These are phyloP conservation scores for Saccharomyces hybrid DNA, from an alignment of 1,139 yeast species.

Conservation along the genomic window DNA sequence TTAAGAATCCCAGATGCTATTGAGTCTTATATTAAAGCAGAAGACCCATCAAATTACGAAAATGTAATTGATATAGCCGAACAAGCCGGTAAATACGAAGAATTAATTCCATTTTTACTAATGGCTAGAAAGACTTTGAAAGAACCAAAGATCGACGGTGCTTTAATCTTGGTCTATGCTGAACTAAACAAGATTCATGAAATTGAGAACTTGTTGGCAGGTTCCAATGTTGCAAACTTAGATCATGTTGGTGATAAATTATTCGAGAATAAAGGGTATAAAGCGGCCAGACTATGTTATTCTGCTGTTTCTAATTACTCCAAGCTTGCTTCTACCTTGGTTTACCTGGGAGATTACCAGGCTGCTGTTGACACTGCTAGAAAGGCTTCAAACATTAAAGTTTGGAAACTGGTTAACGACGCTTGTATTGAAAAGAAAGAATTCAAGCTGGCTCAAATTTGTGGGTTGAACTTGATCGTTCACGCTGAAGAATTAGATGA, in stretches of 20 bases:
- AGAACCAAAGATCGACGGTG: conserved; percentile 90
- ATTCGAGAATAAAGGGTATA: conserved; percentile 73
- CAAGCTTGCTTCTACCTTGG: conserved; percentile 90
- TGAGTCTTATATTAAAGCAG: conserved; percentile 79
- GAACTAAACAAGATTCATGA: conserved; percentile 67
- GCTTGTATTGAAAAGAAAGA: conserved; percentile 95
- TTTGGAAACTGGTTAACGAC: conserved; percentile 96
- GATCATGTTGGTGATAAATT: conserved; percentile 89
- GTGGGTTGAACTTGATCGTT: conserved; percentile 93
- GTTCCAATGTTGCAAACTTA: conserved; percentile 88
- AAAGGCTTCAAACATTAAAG: conserved; percentile 88
- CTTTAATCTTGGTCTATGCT: conserved; percentile 82
- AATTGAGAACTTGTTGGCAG: conserved; percentile 75
- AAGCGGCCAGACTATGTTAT: conserved; percentile 86
- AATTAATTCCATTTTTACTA: conserved; percentile 72
- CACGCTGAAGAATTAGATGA: conserved; percentile 97
- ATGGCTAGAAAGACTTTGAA: conserved; percentile 94
- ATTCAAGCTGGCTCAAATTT: conserved; percentile 94
- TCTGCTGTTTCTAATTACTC: conserved; percentile 88
- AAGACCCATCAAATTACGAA: conserved; percentile 83
- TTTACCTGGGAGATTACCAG: conserved; percentile 85
- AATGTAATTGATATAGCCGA: conserved; percentile 93
- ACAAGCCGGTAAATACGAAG: conserved; percentile 94
- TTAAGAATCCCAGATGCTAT: conserved; percentile 88
- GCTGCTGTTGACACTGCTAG: conserved; percentile 98